phyloP scores from a whole-genome alignment of 352 stramenopile genomes.

The Phytophthora idaei region DNA sequence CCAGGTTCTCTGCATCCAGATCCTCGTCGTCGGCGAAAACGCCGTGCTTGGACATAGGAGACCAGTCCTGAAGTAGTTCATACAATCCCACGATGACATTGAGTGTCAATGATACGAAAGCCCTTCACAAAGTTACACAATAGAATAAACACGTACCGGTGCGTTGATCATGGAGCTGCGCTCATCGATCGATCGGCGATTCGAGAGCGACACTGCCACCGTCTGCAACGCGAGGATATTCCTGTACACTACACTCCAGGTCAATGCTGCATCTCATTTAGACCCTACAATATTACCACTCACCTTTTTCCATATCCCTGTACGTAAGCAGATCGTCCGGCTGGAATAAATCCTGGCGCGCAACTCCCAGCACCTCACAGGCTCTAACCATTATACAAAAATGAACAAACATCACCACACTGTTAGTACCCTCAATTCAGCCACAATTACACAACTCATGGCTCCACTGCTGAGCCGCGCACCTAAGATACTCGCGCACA shows the following conservation, averaged over 20 bases:
- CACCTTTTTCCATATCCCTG: slow-evolving; percentile 75
- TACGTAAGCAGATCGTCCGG: slow-evolving; percentile 71
- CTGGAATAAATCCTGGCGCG: slow-evolving; percentile 63
- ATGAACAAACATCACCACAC: not conserved
- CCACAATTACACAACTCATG: slow-evolving; percentile 18
- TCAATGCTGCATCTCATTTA: slow-evolving; percentile 4
- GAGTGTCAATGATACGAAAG: slow-evolving; percentile 6
- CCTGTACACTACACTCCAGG: slow-evolving; percentile 62
- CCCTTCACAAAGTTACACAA: slow-evolving; percentile 3
- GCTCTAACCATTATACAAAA: slow-evolving; percentile 44
- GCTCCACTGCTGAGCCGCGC: slow-evolving; percentile 14
- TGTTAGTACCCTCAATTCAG: slow-evolving; percentile 24
- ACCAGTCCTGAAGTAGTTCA: slow-evolving; percentile 43
- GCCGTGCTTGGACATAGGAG: slow-evolving; percentile 49
- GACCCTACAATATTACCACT: not conserved
- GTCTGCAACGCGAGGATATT: slow-evolving; percentile 81
- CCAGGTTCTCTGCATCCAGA: slow-evolving; percentile 36
- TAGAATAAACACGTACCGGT: slow-evolving; percentile 23
- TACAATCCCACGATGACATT: slow-evolving; percentile 9
- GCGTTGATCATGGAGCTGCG: slow-evolving; percentile 62
- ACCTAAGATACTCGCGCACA: slow-evolving; percentile 74
- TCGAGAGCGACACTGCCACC: slow-evolving; percentile 75
- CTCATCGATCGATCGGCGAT: slow-evolving; percentile 80
- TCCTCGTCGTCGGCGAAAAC: slow-evolving; percentile 49
- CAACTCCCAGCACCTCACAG: slow-evolving; percentile 70